Percentiles rank a stretch among this genome's conserved stretches.
phyloP scores from a whole-genome alignment of 345 rosid genomes.

The Populus nigra region DNA sequence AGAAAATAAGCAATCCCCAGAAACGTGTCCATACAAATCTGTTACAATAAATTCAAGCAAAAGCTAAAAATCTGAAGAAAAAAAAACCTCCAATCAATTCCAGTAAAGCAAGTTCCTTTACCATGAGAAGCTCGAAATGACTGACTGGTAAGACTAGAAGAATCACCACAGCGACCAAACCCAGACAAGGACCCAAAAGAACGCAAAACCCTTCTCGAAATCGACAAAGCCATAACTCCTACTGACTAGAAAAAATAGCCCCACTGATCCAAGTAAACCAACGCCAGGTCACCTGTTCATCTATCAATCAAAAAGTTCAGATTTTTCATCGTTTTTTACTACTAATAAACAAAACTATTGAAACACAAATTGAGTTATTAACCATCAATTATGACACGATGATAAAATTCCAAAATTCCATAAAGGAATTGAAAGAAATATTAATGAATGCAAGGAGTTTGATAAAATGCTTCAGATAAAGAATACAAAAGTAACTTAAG shows the following conservation, averaged over 20 bases:
- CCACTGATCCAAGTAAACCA: neutral
- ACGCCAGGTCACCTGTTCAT: neutral
- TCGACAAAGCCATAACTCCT: conserved; percentile 42
- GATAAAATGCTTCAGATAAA: neutral
- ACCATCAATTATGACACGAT: neutral
- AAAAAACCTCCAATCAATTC: neutral
- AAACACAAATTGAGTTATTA: neutral
- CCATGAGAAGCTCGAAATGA: conserved; percentile 21
- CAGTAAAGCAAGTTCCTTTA: neutral
- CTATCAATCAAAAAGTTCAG: neutral
- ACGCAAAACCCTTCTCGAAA: conserved; percentile 37
- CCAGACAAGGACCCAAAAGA: conserved; percentile 35
- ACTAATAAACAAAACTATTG: neutral
- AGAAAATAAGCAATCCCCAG: conserved; percentile 17
- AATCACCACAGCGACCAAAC: conserved; percentile 11
- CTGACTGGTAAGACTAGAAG: conserved; percentile 5
- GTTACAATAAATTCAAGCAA: neutral
- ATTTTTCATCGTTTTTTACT: neutral
- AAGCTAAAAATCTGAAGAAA: neutral
- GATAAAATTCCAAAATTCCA: neutral
- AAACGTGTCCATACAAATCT: conserved; percentile 10
- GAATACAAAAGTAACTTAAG: neutral
- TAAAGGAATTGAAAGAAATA: neutral
- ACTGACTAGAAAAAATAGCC: neutral
- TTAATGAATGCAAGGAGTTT: neutral